Conservation (phyloP, 345 rosid genomes). For the Turnera subulata region DNA sequence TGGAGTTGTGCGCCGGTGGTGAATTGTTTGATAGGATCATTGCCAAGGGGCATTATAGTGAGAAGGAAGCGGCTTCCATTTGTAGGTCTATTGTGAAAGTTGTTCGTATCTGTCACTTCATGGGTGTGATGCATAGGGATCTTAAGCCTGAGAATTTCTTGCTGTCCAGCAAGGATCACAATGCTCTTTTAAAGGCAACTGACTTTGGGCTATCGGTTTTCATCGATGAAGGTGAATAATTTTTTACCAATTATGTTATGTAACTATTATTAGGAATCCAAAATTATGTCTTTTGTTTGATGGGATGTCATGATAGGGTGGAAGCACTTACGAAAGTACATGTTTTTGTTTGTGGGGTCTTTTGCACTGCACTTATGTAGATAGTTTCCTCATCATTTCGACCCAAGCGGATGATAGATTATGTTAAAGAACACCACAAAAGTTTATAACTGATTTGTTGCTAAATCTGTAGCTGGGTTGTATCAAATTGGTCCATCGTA, state of each 20-base stretch:
- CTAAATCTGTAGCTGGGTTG: background rate
- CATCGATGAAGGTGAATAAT: constrained; percentile 41
- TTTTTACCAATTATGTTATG: background rate
- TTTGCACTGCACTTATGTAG: background rate
- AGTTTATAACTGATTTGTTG: no score
- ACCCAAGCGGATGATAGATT: no score
- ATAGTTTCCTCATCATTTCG: no score
- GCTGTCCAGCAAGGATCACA: constrained; percentile 18
- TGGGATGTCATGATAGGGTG: background rate
- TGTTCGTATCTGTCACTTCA: constrained; percentile 27
- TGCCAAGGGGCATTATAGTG: constrained; percentile 29
- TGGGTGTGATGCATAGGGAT: constrained; percentile 34
- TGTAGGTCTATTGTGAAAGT: constrained; percentile 31
- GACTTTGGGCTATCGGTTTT: constrained; percentile 38
- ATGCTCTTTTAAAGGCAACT: constrained; percentile 22
- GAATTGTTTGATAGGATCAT: constrained; percentile 23
- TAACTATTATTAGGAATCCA: background rate
- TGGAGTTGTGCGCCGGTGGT: constrained; percentile 31
- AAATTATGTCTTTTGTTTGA: background rate
- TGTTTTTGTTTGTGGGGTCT: background rate
- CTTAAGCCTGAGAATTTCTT: constrained; percentile 34
- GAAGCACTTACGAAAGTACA: background rate
- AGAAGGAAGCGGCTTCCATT: constrained; percentile 28
- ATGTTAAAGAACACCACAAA: no score
- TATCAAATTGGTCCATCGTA: no score